phyloP scores from a whole-genome alignment of 2,329 filamentous ascomycete species.

The Penicillium thymicola region DNA sequence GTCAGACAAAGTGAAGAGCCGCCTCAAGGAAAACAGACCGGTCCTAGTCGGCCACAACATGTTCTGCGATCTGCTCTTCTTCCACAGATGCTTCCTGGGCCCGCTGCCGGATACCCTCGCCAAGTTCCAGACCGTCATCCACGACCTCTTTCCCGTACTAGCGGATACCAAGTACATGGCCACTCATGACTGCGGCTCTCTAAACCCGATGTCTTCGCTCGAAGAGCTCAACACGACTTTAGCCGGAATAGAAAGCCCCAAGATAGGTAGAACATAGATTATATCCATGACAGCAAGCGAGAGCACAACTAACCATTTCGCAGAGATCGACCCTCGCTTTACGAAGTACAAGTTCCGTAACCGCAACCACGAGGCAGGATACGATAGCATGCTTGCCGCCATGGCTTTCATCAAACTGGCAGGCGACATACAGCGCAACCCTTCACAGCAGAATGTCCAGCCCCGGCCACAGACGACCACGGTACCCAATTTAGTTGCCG shows the following conservation, averaged over 20 bases:
- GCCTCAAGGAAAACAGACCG: constrained; percentile 46
- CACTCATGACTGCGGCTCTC: constrained; percentile 53
- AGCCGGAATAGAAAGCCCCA: constrained; percentile 24
- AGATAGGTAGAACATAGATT: constrained; percentile 27
- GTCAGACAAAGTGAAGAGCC: constrained; percentile 34
- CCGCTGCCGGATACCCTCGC: constrained; percentile 54
- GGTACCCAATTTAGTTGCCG: not conserved
- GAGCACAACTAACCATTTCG: constrained; percentile 17
- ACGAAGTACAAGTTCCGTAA: constrained; percentile 29
- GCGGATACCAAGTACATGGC: constrained; percentile 64
- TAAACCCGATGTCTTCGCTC: constrained; percentile 46
- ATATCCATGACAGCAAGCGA: not conserved
- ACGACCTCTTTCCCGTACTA: constrained; percentile 55
- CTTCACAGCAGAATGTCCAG: not conserved
- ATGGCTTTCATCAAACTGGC: constrained; percentile 57
- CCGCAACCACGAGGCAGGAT: constrained; percentile 57
- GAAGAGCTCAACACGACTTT: constrained; percentile 29
- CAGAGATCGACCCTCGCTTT: constrained; percentile 33
- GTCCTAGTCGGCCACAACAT: constrained; percentile 62
- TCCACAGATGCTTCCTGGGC: constrained; percentile 60
- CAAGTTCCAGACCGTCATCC: constrained; percentile 51
- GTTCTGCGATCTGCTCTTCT: constrained; percentile 61
- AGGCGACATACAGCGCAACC: constrained; percentile 43
- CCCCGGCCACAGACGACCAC: not conserved
- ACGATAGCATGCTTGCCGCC: constrained; percentile 60